phyloP scores from a whole-genome alignment of 306 rosid genomes.

The Hippophae gyantsensis region DNA sequence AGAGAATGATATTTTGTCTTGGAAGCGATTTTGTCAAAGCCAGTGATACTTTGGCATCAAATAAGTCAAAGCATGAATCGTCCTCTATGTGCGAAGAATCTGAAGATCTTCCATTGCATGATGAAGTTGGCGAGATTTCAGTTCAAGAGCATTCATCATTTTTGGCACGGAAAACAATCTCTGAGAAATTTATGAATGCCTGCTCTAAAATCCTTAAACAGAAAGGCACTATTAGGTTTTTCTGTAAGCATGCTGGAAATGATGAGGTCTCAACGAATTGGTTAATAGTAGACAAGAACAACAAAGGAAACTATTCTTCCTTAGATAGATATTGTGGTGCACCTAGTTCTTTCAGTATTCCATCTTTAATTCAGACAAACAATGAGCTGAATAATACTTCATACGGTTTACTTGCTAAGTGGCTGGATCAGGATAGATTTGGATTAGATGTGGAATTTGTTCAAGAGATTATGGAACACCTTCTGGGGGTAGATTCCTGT shows the following conservation, averaged over 20 bases:
- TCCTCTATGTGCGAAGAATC: constrained; percentile 26
- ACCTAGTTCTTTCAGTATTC: constrained; percentile 33
- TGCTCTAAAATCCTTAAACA: constrained; percentile 49
- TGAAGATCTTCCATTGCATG: constrained; percentile 24
- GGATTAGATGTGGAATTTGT: constrained; percentile 88
- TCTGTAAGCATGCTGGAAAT: constrained; percentile 55
- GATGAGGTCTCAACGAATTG: constrained; percentile 24
- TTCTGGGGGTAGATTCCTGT: constrained; percentile 51
- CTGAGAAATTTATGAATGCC: constrained; percentile 48
- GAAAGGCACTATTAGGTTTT: constrained; percentile 51
- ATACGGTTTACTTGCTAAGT: constrained; percentile 38
- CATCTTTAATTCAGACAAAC: constrained; percentile 34
- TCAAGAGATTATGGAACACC: constrained; percentile 78
- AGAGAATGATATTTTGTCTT: constrained; percentile 63
- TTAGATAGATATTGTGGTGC: constrained; percentile 60
- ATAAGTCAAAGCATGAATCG: constrained; percentile 21
- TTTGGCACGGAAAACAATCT: constrained; percentile 63
- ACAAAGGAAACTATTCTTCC: constrained; percentile 24
- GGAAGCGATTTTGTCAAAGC: constrained; percentile 29
- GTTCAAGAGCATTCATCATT: constrained; percentile 63
- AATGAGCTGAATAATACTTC: constrained; percentile 30
- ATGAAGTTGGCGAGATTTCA: constrained; percentile 75
- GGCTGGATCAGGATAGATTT: constrained; percentile 94
- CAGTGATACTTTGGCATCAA: constrained; percentile 24
- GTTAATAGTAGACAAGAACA: constrained; percentile 21